phyloP scores from a whole-genome alignment of 768 basidiomycete genomes.

The Collybiopsis luxurians region DNA sequence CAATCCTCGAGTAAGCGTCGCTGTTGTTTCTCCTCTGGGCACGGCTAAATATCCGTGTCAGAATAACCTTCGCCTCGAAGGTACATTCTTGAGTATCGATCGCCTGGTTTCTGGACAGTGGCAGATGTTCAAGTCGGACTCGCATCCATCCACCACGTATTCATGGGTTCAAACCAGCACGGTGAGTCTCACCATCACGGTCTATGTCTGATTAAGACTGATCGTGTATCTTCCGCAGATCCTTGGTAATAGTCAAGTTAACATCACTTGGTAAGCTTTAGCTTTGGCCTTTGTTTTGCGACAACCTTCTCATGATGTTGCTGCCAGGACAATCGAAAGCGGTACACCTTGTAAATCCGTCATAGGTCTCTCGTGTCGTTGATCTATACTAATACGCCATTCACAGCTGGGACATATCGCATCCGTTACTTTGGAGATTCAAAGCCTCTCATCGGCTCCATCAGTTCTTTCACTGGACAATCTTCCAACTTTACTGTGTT shows the following conservation, averaged over 20 bases:
- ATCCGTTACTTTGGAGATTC: slow-evolving; percentile 72
- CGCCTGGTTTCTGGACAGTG: slow-evolving; percentile 46
- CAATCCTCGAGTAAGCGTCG: slow-evolving; percentile 61
- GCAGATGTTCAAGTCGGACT: slow-evolving; percentile 64
- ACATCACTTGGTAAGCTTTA: slow-evolving; percentile 56
- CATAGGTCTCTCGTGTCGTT: not conserved
- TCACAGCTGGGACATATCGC: slow-evolving; percentile 66
- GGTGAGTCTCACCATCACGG: slow-evolving; percentile 27
- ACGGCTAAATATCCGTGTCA: slow-evolving; percentile 19
- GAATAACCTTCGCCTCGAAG: slow-evolving; percentile 77
- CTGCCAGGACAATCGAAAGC: slow-evolving; percentile 57
- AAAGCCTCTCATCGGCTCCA: slow-evolving; percentile 64
- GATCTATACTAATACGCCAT: slow-evolving; percentile 3
- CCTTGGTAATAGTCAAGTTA: slow-evolving; percentile 61
- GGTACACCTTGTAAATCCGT: slow-evolving; percentile 50
- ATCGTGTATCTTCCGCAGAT: slow-evolving; percentile 30
- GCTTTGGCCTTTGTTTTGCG: too few relatives aligned
- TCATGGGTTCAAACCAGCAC: slow-evolving; percentile 59
- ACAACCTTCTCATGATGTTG: slow-evolving; percentile 1
- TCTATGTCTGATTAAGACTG: slow-evolving; percentile 2
- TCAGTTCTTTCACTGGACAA: slow-evolving; percentile 58
- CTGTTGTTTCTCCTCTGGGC: slow-evolving; percentile 1
- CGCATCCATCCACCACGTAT: slow-evolving; percentile 73
- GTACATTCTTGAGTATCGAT: slow-evolving; percentile 71
- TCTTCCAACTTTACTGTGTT: slow-evolving; percentile 63